These are phyloP conservation scores for Kokia cookei DNA, from an alignment of 441 rosid genomes.

Conservation along the genomic window DNA sequence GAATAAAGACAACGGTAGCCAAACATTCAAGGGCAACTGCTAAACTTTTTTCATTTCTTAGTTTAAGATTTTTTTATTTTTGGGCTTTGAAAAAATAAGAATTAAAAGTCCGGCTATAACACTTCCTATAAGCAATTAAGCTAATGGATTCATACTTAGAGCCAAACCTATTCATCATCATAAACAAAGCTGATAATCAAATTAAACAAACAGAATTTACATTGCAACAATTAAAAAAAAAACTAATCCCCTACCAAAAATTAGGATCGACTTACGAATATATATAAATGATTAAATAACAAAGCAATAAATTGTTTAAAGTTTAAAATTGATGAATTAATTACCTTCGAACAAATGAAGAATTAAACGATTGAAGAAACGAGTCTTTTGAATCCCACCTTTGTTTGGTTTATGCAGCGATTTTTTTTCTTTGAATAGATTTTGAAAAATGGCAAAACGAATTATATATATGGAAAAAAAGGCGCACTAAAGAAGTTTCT, in stretches of 20 bases:
- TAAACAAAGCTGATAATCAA: not conserved
- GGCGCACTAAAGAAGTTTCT: slow-evolving; percentile 45
- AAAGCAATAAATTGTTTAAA: not conserved
- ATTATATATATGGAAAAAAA: not conserved
- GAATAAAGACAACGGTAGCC: no score
- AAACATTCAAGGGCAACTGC: no score
- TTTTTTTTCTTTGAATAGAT: not conserved
- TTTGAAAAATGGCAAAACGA: not conserved
- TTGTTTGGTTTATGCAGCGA: no score
- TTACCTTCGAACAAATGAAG: not conserved
- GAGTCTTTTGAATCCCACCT: no score
- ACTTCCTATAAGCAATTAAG: not conserved
- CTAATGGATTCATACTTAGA: not conserved
- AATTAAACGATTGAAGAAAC: not conserved
- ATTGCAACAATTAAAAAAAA: not conserved
- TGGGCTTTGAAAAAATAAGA: no score
- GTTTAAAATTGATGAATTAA: not conserved
- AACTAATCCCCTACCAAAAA: not conserved
- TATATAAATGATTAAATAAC: not conserved
- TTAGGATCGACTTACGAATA: not conserved
- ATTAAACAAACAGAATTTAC: not conserved
- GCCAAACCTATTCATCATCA: not conserved
- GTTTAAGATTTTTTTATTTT: no score
- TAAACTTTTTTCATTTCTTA: not conserved
- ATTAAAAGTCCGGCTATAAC: no score